Conservation (phyloP, 495 filamentous ascomycete genomes). For the Peziza echinospora region DNA sequence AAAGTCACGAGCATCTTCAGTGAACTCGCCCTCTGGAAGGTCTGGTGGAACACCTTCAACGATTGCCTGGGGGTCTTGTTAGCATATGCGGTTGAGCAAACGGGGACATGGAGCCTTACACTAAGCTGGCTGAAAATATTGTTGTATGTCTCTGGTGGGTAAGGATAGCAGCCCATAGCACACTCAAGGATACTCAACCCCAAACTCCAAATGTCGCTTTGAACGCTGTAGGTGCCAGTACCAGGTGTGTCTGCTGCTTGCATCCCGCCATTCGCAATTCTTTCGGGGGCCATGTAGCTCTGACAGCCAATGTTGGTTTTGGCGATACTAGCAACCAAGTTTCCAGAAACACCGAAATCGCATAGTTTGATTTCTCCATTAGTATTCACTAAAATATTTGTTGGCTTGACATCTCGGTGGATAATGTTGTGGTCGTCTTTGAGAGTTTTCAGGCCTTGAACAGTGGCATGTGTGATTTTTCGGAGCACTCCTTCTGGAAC, state of each 20-base stretch:
- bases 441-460: conserved; percentile 73
- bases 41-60: conserved; percentile 86
- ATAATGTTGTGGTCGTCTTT: conserved; percentile 99
- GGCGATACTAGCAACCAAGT: conserved; percentile 88
- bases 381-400: conserved; percentile 84
- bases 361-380: conserved; percentile 91
- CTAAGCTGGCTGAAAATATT: conserved; percentile 96
- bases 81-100: conserved; percentile 6
- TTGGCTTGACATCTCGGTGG: conserved; percentile 95
- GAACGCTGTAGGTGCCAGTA: conserved; percentile 65
- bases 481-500: conserved; percentile 74
- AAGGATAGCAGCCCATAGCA: conserved; percentile 84
- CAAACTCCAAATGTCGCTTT: conserved; percentile 94
- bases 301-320: conserved; percentile 99
- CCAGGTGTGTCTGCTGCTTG: conserved; percentile 46
- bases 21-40: conserved; percentile 56
- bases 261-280: conserved; percentile 70
- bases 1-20: conserved; percentile 62
- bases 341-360: conserved; percentile 94
- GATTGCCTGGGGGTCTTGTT: conserved; percentile 48
- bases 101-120: conserved; percentile 35
- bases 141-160: conserved; percentile 93
- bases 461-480: conserved; percentile 77
- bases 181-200: conserved; percentile 93
- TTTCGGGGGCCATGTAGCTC: conserved; percentile 97